Evolutionary conservation across 306 rosid species (phyloP).

Genomic region (Coriaria nepalensis): DNA sequence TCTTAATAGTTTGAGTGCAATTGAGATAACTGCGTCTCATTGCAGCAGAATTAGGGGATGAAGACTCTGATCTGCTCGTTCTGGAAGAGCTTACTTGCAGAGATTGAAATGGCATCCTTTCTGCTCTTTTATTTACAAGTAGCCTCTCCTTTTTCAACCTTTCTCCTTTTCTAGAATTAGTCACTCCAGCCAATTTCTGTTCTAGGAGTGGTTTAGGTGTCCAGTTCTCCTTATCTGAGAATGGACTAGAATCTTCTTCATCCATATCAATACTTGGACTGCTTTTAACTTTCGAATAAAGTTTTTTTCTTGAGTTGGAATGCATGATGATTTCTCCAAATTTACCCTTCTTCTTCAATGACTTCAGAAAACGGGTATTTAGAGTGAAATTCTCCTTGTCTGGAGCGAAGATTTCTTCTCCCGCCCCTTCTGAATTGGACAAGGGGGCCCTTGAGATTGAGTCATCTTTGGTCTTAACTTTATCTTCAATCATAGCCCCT

Average conservation of each 20-base stretch:
- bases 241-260: conserved; percentile 17
- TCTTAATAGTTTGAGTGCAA: conserved; percentile 17
- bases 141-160: conserved; percentile 18
- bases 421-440: conserved; percentile 25
- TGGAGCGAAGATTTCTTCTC: conserved; percentile 38
- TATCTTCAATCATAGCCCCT: conserved; percentile 15
- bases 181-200: conserved; percentile 18
- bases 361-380: conserved; percentile 26
- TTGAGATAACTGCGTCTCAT: conserved; percentile 16
- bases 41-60: conserved; percentile 23
- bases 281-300: conserved; percentile 16
- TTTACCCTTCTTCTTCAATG: conserved; percentile 34
- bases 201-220: conserved; percentile 26
- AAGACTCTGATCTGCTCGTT: conserved; percentile 18
- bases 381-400: conserved; percentile 63
- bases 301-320: conserved; percentile 21
- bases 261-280: conserved; percentile 18
- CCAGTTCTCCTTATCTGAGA: conserved; percentile 36
- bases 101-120: conserved; percentile 51
- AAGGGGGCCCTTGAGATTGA: conserved; percentile 16
- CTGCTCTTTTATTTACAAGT: conserved; percentile 20
- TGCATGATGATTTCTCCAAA: conserved; percentile 24
- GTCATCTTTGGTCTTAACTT: conserved; percentile 14
- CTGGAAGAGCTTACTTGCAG: conserved; percentile 18
- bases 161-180: conserved; percentile 16